Evolutionary conservation across 306 rosid genomes (phyloP).

Genomic region (Cucurbita pepo): DNA sequence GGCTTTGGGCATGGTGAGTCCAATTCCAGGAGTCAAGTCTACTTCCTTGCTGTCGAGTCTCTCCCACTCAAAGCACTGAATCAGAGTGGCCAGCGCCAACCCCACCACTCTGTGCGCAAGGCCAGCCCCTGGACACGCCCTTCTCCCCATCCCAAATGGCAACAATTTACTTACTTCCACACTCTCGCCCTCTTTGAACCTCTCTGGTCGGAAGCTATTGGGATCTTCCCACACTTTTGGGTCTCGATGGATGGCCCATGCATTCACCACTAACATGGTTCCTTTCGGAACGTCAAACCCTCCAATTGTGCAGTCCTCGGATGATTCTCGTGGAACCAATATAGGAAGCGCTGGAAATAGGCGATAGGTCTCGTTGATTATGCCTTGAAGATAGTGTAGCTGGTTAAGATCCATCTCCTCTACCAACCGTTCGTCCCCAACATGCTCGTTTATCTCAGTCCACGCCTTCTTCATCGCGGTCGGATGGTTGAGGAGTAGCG

Average conservation of each 20-base stretch:
- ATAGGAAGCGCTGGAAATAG: neutral
- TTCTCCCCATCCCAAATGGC: slow-evolving; percentile 36
- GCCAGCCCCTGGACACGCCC: slow-evolving; percentile 30
- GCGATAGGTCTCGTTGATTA: slow-evolving; percentile 7
- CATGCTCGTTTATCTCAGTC: slow-evolving; percentile 1
- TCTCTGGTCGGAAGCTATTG: slow-evolving; percentile 13
- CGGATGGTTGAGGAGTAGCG: slow-evolving; percentile 16
- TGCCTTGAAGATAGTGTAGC: slow-evolving; percentile 14
- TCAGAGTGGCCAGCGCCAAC: slow-evolving; percentile 10
- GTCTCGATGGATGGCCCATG: slow-evolving; percentile 21
- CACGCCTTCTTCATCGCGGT: neutral
- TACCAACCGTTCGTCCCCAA: slow-evolving; percentile 5
- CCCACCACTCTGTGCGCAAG: slow-evolving; percentile 15
- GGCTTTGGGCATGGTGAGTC: neutral
- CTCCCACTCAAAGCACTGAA: slow-evolving; percentile 29
- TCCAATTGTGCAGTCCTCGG: slow-evolving; percentile 7
- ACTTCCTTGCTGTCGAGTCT: neutral
- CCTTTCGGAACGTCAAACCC: slow-evolving; percentile 10
- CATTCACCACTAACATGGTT: slow-evolving; percentile 13
- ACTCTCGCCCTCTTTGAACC: slow-evolving; percentile 8
- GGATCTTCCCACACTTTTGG: slow-evolving; percentile 17
- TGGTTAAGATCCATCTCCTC: slow-evolving; percentile 10
- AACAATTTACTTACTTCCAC: slow-evolving; percentile 4
- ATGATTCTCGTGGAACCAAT: slow-evolving; percentile 10
- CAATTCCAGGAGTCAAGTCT: slow-evolving; percentile 1